Evolutionary conservation across 192 early-diverging fungal species (phyloP), one percentile per base, ranked within the genome.

Genomic region (Phycomyces nitens): DNA sequence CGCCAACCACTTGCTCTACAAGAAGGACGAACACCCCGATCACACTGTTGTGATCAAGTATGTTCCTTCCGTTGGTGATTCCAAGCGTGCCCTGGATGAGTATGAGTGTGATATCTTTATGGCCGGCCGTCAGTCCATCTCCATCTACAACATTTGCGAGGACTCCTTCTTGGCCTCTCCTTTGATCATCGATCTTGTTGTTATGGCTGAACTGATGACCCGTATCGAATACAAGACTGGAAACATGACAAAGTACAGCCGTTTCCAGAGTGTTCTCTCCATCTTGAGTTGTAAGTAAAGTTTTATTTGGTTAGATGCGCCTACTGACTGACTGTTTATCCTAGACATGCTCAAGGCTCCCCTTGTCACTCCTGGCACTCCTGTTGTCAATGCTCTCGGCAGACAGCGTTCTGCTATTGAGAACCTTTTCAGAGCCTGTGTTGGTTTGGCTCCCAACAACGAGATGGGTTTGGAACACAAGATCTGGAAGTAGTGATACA

Each of bases 71-170:
- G 96, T 99, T 40, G 94, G 93, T 67, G 96, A 99, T 78, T 92
- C 90, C 41, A 99, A 99, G 88, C 91, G 96, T 74, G 96, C 96
- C 24, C 77, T 99, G 66, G 96, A 99, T 82, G 96, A 99, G 79
- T 99, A 99, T 69, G 90, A 92, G 56, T 92, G 87, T 67, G 96
- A 99, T 82, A 99, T 99, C 71, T 99, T 99, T 71, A 99, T 99
- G 96, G 93, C 92, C 43, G 97, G 97, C 41, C 89, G 92, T 62
- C 91, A 90, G 84, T 95, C 94, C 62, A 93, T 99, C 74, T 97
- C 97, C 56, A 71, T 96, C 72, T 97, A 96, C 87, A 99, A 99
- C 81, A 93, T 94, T 24, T 99, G 97, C 80, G 97, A 99, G 82
- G 97, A 99, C 77, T 97, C 95, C 50, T 88, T 99, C 62, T 85